Evolutionary conservation across 805 yeast genomes (phyloP).

Genomic region (Candida pini): DNA sequence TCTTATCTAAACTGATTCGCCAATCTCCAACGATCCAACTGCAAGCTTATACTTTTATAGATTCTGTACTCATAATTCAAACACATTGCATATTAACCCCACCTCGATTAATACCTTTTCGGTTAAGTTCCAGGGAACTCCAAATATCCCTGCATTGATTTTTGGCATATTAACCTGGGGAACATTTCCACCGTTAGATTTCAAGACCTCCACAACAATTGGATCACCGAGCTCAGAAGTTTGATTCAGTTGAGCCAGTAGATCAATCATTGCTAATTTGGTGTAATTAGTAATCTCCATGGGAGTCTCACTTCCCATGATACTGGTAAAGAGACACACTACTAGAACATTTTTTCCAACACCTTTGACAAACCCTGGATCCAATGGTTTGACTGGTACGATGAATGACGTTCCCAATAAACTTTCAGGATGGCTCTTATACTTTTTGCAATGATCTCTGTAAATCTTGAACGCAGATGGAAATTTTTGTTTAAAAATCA

Average conservation of each 20-base stretch:
- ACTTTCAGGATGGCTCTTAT: conserved; percentile 15
- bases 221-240: conserved; percentile 6
- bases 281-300: conserved; percentile 49
- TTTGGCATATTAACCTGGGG: conserved; percentile 54
- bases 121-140: conserved; percentile 73
- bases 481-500: conserved; percentile 44
- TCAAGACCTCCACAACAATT: not conserved
- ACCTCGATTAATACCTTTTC: conserved; percentile 41
- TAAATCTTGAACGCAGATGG: conserved; percentile 55
- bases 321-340: conserved; percentile 73
- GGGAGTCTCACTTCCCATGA: conserved; percentile 43
- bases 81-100: conserved; percentile 39
- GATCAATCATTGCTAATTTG: conserved; percentile 39
- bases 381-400: conserved; percentile 30
- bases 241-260: conserved; percentile 34
- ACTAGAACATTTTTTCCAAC: conserved; percentile 28
- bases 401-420: conserved; percentile 54
- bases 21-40: not conserved
- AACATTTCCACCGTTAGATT: not conserved
- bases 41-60: not conserved
- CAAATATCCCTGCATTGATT: conserved; percentile 76
- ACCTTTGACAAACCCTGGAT: conserved; percentile 27
- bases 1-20: conserved; percentile 10
- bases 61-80: conserved; percentile 28
- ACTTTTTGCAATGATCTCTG: conserved; percentile 33